A percentile compares a stretch with the other conserved stretches of the same genome.
phyloP scores from a whole-genome alignment of 768 basidiomycete genomes.

The Austroboletus festivus region DNA sequence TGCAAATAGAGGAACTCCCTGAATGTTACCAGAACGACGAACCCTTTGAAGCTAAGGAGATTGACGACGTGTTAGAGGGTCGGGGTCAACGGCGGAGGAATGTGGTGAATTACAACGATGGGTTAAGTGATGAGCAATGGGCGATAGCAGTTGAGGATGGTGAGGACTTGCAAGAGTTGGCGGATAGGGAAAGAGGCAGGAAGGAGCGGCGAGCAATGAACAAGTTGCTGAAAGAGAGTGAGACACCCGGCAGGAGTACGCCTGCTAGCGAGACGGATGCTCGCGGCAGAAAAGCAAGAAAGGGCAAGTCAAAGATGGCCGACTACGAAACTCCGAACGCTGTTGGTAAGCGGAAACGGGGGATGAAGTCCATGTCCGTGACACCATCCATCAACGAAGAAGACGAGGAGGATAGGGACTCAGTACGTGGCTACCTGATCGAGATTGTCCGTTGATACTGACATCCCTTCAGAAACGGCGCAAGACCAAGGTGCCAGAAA shows the following conservation, averaged over 20 bases:
- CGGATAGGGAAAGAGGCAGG: slow-evolving; percentile 61
- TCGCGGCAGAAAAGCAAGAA: slow-evolving; percentile 52
- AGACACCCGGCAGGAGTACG: slow-evolving; percentile 60
- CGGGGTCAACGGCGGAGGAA: slow-evolving; percentile 83
- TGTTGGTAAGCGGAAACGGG: slow-evolving; percentile 71
- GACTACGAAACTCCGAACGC: slow-evolving; percentile 46
- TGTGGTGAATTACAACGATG: slow-evolving; percentile 90
- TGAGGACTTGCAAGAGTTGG: slow-evolving; percentile 72
- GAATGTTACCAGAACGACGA: slow-evolving; percentile 86
- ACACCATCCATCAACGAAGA: slow-evolving; percentile 72
- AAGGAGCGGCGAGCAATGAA: slow-evolving; percentile 61
- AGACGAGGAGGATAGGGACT: slow-evolving; percentile 75
- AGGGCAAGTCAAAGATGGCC: slow-evolving; percentile 57
- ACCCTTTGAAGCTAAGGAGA: slow-evolving; percentile 67
- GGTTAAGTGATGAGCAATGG: slow-evolving; percentile 92
- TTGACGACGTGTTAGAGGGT: slow-evolving; percentile 57
- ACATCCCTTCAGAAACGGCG: slow-evolving; percentile 68
- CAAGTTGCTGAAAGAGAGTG: slow-evolving; percentile 56
- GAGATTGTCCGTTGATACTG: background rate
- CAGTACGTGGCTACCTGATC: slow-evolving; percentile 40
- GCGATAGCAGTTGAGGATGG: slow-evolving; percentile 82
- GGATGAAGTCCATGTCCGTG: slow-evolving; percentile 67
- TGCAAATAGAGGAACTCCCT: slow-evolving; percentile 87
- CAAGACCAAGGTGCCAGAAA: slow-evolving; percentile 63
- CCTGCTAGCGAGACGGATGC: slow-evolving; percentile 60